Base-by-base conservation (phyloP, 352 stramenopile species). In the Globisporangium viniferum region DNA sequence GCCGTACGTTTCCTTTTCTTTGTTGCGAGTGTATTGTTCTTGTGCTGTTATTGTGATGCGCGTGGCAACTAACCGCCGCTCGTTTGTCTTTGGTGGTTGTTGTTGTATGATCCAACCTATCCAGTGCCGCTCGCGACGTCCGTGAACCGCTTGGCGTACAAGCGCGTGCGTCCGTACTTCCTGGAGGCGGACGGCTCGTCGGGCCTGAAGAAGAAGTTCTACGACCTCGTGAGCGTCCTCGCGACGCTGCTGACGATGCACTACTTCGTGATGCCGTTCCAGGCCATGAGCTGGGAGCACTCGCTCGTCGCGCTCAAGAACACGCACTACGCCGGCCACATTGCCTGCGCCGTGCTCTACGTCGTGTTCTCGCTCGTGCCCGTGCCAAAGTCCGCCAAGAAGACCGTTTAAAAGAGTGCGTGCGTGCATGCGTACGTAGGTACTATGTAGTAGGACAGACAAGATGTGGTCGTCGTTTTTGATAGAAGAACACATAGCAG, bases 201-300 rank as follows among this genome's bases (percentile, higher is more conserved):
- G 35, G 70, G 73, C 18, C 12, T 63, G 22, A 75, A 79, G 59
- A 89, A 90, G 73, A 86, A 84, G 70, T 22, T 91, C 12, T 92
- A 92, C 71, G 81, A 92, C 64, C 7, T 88, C 6, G 29, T 89
- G 24, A 78, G 82, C 67, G 76, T 75, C 44, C 7, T 90, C 44
- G 46, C 74, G 27, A 88, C 82, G 33, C 62, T 79, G 6, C 66
- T 89, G 12, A 74, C 71, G 27, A 86, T 90, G 73, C 77, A 90
- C 71, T 91, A 89, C 73, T 84, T 90, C 41, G 84, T 87, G 20
- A 86, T 92, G 71, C 78, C 82, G 48, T 91, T 92, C 72, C 79
- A 86, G 73, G 73, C 76, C 24, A 89, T 92, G 78, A 90, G 80
- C 67, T 86, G 77, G 78, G 81, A 89, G 62, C 58, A 92, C 69